Evolutionary conservation across 2,329 filamentous ascomycete species (phyloP).

Genomic region (Aspergillus latus): DNA sequence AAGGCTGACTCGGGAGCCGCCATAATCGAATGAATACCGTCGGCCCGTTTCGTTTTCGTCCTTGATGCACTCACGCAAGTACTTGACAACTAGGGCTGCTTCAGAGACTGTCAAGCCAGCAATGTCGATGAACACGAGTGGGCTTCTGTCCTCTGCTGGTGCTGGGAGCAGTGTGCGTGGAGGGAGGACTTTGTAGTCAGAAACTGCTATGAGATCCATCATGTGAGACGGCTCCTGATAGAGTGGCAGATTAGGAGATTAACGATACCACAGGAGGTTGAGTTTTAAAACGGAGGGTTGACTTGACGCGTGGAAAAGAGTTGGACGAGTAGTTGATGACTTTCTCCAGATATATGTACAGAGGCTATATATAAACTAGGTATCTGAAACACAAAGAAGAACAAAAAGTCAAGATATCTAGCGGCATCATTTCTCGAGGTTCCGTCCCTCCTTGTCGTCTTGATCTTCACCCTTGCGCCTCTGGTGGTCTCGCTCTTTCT

Average conservation of each 20-base stretch:
- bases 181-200: neutral
- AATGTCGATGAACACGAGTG: neutral
- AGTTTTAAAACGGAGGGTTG: neutral
- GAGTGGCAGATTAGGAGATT: neutral
- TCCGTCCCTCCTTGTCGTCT: constrained; percentile 26
- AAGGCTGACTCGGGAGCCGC: neutral
- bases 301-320: neutral
- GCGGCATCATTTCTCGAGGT: constrained; percentile 29
- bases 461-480: constrained; percentile 26
- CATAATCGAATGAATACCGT: neutral
- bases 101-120: neutral
- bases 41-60: neutral
- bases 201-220: neutral
- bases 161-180: neutral
- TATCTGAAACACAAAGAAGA: constrained; percentile 6
- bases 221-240: neutral
- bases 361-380: neutral
- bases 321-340: no score
- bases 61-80: neutral
- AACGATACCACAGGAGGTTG: neutral
- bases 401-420: neutral
- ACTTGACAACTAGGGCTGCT: neutral
- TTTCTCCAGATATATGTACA: neutral
- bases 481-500: constrained; percentile 48
- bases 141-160: neutral